These are phyloP conservation scores for Colletotrichum sp. DNA, from an alignment of 2,329 filamentous ascomycete species.

Conservation along the genomic window DNA sequence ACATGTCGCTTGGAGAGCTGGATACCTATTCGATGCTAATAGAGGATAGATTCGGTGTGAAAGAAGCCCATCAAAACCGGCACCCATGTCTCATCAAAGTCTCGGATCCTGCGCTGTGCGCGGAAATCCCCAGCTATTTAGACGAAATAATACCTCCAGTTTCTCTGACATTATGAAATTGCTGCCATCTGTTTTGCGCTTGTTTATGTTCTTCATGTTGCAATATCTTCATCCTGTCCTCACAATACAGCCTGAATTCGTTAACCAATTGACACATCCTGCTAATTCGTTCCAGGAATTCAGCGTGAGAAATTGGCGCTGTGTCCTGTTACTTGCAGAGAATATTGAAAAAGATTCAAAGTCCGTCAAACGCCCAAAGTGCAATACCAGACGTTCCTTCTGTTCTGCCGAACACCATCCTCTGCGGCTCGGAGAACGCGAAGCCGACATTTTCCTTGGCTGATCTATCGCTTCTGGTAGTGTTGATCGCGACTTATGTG, in stretches of 20 bases:
- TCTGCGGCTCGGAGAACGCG: not conserved
- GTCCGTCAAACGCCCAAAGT: not conserved
- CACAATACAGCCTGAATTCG: not conserved
- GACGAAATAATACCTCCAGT: not conserved
- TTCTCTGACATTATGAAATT: not conserved
- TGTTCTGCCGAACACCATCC: not conserved
- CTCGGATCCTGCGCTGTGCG: not conserved
- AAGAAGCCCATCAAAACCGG: not conserved
- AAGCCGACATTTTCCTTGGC: not conserved
- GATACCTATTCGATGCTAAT: not conserved
- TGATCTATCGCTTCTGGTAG: not conserved
- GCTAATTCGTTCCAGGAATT: fast-evolving
- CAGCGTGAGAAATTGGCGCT: not conserved
- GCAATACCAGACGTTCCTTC: not conserved
- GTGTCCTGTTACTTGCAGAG: not conserved
- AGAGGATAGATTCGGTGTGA: not conserved
- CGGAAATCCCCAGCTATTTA: not conserved
- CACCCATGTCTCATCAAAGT: not conserved
- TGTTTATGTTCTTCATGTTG: not conserved
- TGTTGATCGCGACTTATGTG: not conserved
- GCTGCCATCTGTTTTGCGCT: not conserved
- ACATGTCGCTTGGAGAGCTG: not conserved
- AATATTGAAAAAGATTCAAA: not conserved
- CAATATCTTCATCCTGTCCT: not conserved
- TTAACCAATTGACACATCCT: not conserved